These are phyloP conservation scores for Geranium rotundifolium DNA, from an alignment of 345 rosid species.

Conservation along the genomic window DNA sequence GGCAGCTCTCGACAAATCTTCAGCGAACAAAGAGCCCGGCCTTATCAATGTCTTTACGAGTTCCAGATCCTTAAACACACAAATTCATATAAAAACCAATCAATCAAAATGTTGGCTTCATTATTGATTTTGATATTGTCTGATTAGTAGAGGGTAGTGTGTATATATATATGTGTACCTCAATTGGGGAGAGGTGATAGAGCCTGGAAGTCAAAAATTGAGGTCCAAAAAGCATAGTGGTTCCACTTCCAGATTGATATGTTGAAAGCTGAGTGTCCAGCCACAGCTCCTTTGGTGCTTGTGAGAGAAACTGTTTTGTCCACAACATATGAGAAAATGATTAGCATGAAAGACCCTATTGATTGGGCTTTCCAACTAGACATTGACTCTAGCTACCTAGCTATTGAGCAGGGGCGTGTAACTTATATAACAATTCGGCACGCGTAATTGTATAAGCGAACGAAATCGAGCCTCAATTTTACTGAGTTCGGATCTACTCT, in stretches of 20 bases:
- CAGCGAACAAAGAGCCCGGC: constrained; percentile 13
- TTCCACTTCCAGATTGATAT: constrained; percentile 5
- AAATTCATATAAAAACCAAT: too few relatives aligned
- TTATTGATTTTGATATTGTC: too few relatives aligned
- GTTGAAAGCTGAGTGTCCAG: constrained; percentile 22
- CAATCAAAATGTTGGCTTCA: too few relatives aligned
- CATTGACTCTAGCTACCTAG: too few relatives aligned
- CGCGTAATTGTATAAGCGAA: too few relatives aligned
- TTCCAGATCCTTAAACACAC: constrained; percentile 20
- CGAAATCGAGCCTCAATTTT: too few relatives aligned
- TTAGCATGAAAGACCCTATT: background rate
- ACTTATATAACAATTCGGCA: too few relatives aligned
- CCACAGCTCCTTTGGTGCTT: constrained; percentile 4
- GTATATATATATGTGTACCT: too few relatives aligned
- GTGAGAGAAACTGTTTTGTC: background rate
- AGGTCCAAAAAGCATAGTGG: constrained; percentile 20
- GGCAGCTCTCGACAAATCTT: constrained; percentile 13
- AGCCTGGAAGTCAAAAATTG: constrained; percentile 16
- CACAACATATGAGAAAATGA: background rate
- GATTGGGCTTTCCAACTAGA: too few relatives aligned
- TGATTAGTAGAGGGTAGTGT: too few relatives aligned
- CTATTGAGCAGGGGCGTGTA: too few relatives aligned
- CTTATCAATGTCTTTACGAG: constrained; percentile 19
- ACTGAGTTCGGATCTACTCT: too few relatives aligned
- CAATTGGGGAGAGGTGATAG: constrained; percentile 19